These are phyloP conservation scores for Solanum stenotomum DNA, from an alignment of 257 asterid species.

Conservation along the genomic window DNA sequence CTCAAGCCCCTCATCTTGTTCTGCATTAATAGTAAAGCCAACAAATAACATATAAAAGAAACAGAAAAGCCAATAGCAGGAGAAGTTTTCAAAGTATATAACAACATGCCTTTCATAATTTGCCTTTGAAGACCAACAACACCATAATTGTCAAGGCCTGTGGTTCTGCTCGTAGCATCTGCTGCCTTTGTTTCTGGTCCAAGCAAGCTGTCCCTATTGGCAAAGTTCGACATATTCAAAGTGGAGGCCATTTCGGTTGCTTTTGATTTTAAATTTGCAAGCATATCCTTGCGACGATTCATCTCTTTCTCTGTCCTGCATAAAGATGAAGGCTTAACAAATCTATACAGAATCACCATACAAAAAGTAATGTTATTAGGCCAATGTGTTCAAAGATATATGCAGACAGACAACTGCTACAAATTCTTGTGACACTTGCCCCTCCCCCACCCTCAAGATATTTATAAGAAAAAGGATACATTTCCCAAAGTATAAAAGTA, in stretches of 20 bases:
- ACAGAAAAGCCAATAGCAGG: not conserved
- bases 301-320: conserved; percentile 84
- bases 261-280: conserved; percentile 58
- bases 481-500: not conserved
- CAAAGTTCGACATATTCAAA: conserved; percentile 82
- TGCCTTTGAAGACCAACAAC: conserved; percentile 87
- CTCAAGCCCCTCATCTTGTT: conserved; percentile 93
- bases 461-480: not conserved
- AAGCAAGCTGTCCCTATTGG: conserved; percentile 76
- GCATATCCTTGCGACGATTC: conserved; percentile 79
- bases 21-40: conserved; percentile 25
- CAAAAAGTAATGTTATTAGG: not conserved
- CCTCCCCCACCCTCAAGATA: not conserved
- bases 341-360: not conserved
- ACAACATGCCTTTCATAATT: conserved; percentile 70
- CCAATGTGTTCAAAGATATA: not conserved
- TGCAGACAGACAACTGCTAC: not conserved
- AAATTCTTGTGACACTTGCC: not conserved
- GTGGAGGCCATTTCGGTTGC: conserved; percentile 71
- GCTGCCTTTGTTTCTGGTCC: conserved; percentile 81
- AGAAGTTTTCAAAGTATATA: not conserved
- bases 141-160: conserved; percentile 77
- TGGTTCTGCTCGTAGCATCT: conserved; percentile 74
- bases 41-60: not conserved
- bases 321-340: not conserved